Evolutionary conservation across 2,329 filamentous ascomycete genomes (phyloP).

Genomic region (Beauveria pseudobassiana): DNA sequence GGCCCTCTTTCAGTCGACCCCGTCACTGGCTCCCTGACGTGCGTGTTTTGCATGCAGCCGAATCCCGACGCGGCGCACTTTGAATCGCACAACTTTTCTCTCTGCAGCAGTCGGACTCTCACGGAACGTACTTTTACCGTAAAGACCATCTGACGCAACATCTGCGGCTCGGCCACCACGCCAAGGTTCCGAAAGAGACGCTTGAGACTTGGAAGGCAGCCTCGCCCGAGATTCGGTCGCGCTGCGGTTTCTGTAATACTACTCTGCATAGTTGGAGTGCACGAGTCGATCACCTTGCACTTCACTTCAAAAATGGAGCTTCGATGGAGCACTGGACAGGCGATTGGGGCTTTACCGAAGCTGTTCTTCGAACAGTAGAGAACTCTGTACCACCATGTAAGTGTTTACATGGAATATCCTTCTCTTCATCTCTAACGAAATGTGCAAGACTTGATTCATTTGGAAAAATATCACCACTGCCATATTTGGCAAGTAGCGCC

Average conservation of each 20-base stretch:
- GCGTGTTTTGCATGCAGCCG: constrained; percentile 50
- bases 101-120: constrained; percentile 57
- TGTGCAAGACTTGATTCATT: constrained; percentile 52
- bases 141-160: constrained; percentile 62
- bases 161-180: constrained; percentile 52
- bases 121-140: constrained; percentile 56
- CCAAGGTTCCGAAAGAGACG: constrained; percentile 55
- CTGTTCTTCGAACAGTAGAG: constrained; percentile 55
- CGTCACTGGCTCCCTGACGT: constrained; percentile 47
- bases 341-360: constrained; percentile 59
- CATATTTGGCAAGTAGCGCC: constrained; percentile 41
- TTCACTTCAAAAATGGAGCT: constrained; percentile 58
- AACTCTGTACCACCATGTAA: constrained; percentile 60
- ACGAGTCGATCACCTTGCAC: constrained; percentile 54
- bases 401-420: constrained; percentile 31
- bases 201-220: constrained; percentile 57
- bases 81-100: constrained; percentile 51
- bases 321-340: constrained; percentile 64
- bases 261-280: constrained; percentile 54
- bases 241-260: constrained; percentile 58
- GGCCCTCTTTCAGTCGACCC: constrained; percentile 50
- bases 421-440: constrained; percentile 28
- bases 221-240: constrained; percentile 53
- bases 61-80: constrained; percentile 49
- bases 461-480: constrained; percentile 51